Evolutionary conservation across 2,329 filamentous ascomycete genomes (phyloP), one percentile per base, ranked within the genome.

Genomic region (Annulohypoxylon truncatum): DNA sequence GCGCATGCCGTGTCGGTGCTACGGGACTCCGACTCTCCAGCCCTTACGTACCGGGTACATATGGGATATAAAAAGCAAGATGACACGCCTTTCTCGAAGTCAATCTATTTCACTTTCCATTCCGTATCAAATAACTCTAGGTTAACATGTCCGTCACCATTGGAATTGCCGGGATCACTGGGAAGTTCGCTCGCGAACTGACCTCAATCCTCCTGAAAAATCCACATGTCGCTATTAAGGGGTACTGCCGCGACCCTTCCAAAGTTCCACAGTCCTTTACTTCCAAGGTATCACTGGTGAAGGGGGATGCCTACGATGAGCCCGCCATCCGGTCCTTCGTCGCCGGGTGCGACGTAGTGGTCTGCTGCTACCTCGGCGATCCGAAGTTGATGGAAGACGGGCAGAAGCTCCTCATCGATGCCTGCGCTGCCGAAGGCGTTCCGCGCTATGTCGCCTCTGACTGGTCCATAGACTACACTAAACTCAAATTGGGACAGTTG

Each of bases 341-440:
- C 12, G 24, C 64, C 3, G 75, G 76, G 12, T 75, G 73, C 66
- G 74, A 80, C 46, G 76, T 81, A 0, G 72, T 79, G 20, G 72
- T 82, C 18, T 82, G 80, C 72, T 77, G 75, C 62, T 82, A 82
- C 59, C 73, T 81, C 0, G 80, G 80, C 13, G 73, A 77, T 55
- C 58, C 76, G 15, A 66, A 73, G 7, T 64, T 82, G 35, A 82
- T 82, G 81, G 59, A 77, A 1, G 74, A 79, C 1, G 80, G 80
- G 0, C 81, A 82, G 61, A 81, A 81, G 53, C 42, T 72, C 0
- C 75, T 83, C 4, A 78, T 83, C 31, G 80, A 82, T 61, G 76
- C 77, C 1, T 81, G 79, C 61, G 77, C 77, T 1, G 72, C 61
- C 1, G 74, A 72, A 2, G 66, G 70, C 0, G 79, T 82, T 5